phyloP scores from a whole-genome alignment of 306 rosid genomes.

The Luffa acutangula region DNA sequence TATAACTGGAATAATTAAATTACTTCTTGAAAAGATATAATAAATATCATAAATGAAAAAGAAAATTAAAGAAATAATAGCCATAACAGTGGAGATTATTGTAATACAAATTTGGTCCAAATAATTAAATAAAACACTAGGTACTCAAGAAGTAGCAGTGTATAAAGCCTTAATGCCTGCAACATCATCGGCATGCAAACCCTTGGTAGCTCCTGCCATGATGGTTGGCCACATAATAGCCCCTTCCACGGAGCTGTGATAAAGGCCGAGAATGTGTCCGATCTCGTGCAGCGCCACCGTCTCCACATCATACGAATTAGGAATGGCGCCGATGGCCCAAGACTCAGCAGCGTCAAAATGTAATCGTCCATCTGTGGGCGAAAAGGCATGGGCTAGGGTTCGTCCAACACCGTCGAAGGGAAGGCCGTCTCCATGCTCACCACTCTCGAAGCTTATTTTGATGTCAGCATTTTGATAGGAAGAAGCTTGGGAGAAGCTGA shows the following conservation, averaged over 20 bases:
- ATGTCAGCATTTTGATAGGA: not conserved
- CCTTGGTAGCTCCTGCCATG: not conserved
- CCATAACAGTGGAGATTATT: not conserved
- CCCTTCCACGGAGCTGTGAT: not conserved
- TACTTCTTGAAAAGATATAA: too few species aligned
- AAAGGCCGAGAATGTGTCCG: not conserved
- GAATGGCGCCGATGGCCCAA: conserved; percentile 5
- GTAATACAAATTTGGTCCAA: not conserved
- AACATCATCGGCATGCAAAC: not conserved
- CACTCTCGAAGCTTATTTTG: conserved; percentile 15
- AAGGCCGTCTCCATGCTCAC: conserved; percentile 7
- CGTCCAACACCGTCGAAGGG: conserved; percentile 8
- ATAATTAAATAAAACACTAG: not conserved
- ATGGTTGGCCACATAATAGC: conserved; percentile 3
- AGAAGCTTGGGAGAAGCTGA: not conserved
- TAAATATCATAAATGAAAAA: too few species aligned
- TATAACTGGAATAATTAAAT: too few species aligned
- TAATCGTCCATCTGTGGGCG: conserved; percentile 13
- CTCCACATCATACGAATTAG: not conserved
- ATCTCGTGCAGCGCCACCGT: not conserved
- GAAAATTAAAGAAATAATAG: too few species aligned
- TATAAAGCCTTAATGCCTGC: not conserved
- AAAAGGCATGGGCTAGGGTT: conserved; percentile 8
- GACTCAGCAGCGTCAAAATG: conserved; percentile 15
- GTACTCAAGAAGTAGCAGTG: not conserved